phyloP scores from a whole-genome alignment of 768 basidiomycete genomes.

The Tulasnella sp. region DNA sequence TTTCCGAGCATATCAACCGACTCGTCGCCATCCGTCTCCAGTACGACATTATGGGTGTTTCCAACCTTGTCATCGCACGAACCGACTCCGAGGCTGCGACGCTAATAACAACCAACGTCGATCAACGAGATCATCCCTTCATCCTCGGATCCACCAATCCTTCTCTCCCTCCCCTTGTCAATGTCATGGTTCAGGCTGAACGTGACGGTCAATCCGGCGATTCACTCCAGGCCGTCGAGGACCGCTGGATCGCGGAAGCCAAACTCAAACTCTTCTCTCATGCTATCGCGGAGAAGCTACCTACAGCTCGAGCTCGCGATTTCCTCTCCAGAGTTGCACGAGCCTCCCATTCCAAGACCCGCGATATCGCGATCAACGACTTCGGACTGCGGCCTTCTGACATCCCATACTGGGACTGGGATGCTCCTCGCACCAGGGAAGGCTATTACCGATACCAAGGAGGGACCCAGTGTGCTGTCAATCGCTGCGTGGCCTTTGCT shows the following conservation, averaged over 20 bases:
- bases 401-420: constrained; percentile 90
- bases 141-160: constrained; percentile 86
- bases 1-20: constrained; percentile 95
- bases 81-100: constrained; percentile 98
- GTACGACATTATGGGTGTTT: constrained; percentile 97
- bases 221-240: constrained; percentile 77
- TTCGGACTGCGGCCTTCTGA: constrained; percentile 47
- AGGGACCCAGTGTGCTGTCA: constrained; percentile 87
- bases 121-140: constrained; percentile 94
- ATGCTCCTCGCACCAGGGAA: constrained; percentile 84
- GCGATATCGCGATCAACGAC: constrained; percentile 62
- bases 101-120: constrained; percentile 91
- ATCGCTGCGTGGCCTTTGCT: constrained; percentile 83
- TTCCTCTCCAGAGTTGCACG: constrained; percentile 54
- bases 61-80: constrained; percentile 83
- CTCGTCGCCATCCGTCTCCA: constrained; percentile 94
- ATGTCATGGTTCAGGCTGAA: constrained; percentile 77
- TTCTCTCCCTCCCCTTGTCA: constrained; percentile 51
- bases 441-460: constrained; percentile 97
- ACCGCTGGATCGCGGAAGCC: constrained; percentile 70
- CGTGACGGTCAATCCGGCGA: constrained; percentile 63
- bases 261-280: constrained; percentile 68
- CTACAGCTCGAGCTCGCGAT: constrained; percentile 29
- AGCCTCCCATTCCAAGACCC: constrained; percentile 55
- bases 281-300: constrained; percentile 39